Percentiles rank a stretch among this genome's conserved stretches.
Conservation (phyloP, 1,284 basidiomycete species). For the Irpex lacteus region DNA sequence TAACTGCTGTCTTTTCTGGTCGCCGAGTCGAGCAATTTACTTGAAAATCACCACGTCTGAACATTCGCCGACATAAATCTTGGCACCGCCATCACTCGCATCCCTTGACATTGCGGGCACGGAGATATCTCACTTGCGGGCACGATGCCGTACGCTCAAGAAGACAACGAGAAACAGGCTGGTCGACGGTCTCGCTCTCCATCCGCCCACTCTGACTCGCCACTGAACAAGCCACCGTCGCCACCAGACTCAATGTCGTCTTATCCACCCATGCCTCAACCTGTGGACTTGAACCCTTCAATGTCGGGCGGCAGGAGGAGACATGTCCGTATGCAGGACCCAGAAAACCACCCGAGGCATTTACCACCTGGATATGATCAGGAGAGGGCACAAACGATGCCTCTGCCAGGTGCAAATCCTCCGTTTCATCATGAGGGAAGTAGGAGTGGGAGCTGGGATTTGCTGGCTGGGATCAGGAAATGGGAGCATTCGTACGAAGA, state of each 20-base stretch:
- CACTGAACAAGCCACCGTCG: constrained; percentile 4
- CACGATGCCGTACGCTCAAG: background rate
- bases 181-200: background rate
- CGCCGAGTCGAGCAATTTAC: background rate
- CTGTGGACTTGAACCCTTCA: constrained; percentile 4
- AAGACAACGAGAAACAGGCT: background rate
- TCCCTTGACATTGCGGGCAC: background rate
- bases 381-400: constrained; percentile 20
- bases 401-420: constrained; percentile 16
- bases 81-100: background rate
- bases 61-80: background rate
- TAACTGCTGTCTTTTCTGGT: background rate
- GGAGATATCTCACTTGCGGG: background rate
- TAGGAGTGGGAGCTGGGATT: constrained; percentile 46
- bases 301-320: constrained; percentile 9
- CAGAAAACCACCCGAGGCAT: constrained; percentile 15
- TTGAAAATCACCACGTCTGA: background rate
- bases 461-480: constrained; percentile 50
- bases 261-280: constrained; percentile 18
- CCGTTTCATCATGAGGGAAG: constrained; percentile 11
- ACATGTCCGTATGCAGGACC: constrained; percentile 15
- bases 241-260: constrained; percentile 2
- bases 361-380: constrained; percentile 17
- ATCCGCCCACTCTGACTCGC: constrained; percentile 17
- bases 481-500: constrained; percentile 57